Percentiles rank a stretch among this genome's conserved stretches.
phyloP scores from a whole-genome alignment of 78 protist genomes.

The Dictyostelium citrinum region DNA sequence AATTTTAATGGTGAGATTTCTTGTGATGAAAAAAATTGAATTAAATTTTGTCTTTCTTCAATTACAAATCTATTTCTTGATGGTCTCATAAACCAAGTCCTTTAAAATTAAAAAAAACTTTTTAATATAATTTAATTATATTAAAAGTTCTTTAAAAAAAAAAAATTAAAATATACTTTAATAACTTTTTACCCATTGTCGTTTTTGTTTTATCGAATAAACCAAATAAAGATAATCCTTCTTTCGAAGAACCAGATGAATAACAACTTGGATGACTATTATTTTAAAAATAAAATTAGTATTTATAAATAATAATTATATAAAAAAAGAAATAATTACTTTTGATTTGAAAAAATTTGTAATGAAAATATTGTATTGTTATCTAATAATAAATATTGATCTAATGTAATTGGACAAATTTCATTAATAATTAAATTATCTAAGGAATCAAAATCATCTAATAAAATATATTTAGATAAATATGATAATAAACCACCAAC shows the following conservation, averaged over 20 bases:
- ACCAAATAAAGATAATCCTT: slow-evolving; percentile 54
- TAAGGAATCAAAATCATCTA: slow-evolving; percentile 58
- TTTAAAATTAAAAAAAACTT: not conserved
- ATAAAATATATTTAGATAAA: slow-evolving; percentile 21
- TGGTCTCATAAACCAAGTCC: slow-evolving; percentile 78
- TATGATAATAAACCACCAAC: slow-evolving; percentile 40
- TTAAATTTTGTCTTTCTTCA: slow-evolving; percentile 41
- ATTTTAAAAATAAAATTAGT: not conserved
- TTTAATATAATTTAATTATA: too few species aligned
- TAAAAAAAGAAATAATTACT: not conserved
- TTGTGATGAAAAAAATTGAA: not conserved
- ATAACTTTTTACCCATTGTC: slow-evolving; percentile 34
- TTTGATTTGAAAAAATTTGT: slow-evolving; percentile 1
- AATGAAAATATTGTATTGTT: not conserved
- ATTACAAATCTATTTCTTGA: slow-evolving; percentile 8
- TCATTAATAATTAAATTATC: slow-evolving; percentile 39
- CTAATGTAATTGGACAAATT: not conserved
- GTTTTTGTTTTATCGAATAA: slow-evolving; percentile 50
- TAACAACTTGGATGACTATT: slow-evolving; percentile 39
- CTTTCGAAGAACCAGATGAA: slow-evolving; percentile 31
- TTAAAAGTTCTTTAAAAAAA: too few species aligned
- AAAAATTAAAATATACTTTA: not conserved
- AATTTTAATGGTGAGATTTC: not conserved
- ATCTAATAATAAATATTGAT: slow-evolving; percentile 11
- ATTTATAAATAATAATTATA: not conserved